phyloP scores from a whole-genome alignment of 169 alveolate species.

The Eimeria brunetti region DNA sequence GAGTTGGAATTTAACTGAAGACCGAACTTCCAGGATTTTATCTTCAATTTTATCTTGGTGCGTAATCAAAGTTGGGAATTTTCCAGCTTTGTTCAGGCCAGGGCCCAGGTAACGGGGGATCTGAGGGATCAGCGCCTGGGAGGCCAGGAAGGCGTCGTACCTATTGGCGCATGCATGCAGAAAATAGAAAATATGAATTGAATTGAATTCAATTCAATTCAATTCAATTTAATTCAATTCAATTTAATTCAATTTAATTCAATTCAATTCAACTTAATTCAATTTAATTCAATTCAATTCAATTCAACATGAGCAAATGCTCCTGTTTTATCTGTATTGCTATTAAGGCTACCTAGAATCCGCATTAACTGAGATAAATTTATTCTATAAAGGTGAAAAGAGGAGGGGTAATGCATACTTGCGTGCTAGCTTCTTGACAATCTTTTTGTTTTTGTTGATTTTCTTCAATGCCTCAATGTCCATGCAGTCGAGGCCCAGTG shows the following conservation, averaged over 20 bases:
- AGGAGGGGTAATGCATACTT: neutral
- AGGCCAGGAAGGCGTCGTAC: slow-evolving; percentile 98
- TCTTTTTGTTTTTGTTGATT: slow-evolving; percentile 99
- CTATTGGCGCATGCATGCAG: slow-evolving; percentile 68
- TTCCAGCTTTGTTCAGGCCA: slow-evolving; percentile 99
- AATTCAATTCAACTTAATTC: neutral
- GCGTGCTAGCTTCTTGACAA: slow-evolving; percentile 96
- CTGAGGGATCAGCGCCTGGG: slow-evolving; percentile 98
- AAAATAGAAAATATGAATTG: neutral
- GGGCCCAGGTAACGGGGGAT: slow-evolving; percentile 99
- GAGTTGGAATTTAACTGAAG: slow-evolving; percentile 94
- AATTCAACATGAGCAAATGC: too few species aligned
- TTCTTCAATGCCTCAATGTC: slow-evolving; percentile 99
- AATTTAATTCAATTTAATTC: neutral
- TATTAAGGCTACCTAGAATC: too few species aligned
- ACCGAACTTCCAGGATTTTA: slow-evolving; percentile 97
- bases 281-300: neutral
- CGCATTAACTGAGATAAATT: too few species aligned
- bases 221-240: neutral
- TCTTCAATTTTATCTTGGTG: slow-evolving; percentile 97
- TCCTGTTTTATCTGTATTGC: too few species aligned
- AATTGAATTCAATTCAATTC: neutral
- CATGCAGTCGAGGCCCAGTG: slow-evolving; percentile 96
- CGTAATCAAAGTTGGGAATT: slow-evolving; percentile 99
- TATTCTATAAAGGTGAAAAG: too few species aligned